Evolutionary conservation across 2,329 filamentous ascomycete species (phyloP).

Genomic region (Massarina eburnea): DNA sequence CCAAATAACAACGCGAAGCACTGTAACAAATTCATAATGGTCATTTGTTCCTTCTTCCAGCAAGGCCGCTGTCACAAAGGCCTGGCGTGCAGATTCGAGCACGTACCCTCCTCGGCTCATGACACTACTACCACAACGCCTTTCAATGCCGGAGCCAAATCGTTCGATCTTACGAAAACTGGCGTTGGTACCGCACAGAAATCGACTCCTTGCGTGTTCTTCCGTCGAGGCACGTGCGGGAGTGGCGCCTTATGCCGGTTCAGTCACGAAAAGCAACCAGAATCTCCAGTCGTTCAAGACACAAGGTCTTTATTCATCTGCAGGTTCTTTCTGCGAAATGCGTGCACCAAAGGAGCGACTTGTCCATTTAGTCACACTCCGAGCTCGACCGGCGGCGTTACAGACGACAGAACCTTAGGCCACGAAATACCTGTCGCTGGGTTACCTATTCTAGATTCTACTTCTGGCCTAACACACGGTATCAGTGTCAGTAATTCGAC

Average conservation of each 20-base stretch:
- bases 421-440: not conserved
- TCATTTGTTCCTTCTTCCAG: slow-evolving; percentile 3
- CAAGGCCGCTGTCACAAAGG: slow-evolving; percentile 7
- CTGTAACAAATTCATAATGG: not conserved
- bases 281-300: not conserved
- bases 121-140: not conserved
- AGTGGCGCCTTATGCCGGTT: slow-evolving; percentile 4
- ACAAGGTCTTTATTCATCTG: not conserved
- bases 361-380: slow-evolving; percentile 3
- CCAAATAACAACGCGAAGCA: not conserved
- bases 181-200: not conserved
- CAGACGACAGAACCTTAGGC: not conserved
- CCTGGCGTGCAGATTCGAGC: slow-evolving; percentile 1
- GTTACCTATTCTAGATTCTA: not conserved
- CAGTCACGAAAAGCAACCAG: not conserved
- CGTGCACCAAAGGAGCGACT: slow-evolving; percentile 6
- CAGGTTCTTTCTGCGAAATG: slow-evolving; percentile 8
- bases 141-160: not conserved
- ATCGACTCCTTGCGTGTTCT: slow-evolving; percentile 4
- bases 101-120: not conserved
- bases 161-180: no score
- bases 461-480: not conserved
- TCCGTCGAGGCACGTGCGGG: slow-evolving; percentile 2
- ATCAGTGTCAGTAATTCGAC: not conserved
- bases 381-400: not conserved